phyloP scores from a whole-genome alignment of 768 basidiomycete species.

The Hypholoma fasciculare region DNA sequence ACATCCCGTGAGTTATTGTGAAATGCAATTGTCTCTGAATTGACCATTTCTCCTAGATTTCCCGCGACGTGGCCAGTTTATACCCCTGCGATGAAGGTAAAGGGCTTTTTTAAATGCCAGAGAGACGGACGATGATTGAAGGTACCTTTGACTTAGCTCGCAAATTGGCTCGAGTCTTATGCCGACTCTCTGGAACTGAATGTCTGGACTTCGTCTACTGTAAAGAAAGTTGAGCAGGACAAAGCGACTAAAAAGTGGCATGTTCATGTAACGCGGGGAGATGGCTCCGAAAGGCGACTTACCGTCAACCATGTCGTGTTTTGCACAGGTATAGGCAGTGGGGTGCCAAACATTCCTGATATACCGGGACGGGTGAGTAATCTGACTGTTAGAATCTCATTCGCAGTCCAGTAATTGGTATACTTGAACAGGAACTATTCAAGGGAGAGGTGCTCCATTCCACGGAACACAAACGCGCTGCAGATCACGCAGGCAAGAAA shows the following conservation, averaged over 20 bases:
- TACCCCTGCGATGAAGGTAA: conserved; percentile 49
- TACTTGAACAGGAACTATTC: conserved; percentile 28
- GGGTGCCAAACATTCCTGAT: conserved; percentile 42
- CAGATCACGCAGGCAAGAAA: conserved; percentile 58
- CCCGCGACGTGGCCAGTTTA: conserved; percentile 57
- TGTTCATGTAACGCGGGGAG: conserved; percentile 36
- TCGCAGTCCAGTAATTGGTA: background rate
- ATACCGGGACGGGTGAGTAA: conserved; percentile 40
- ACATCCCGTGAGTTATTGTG: conserved; percentile 40
- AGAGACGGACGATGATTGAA: no score
- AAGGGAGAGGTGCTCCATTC: conserved; percentile 59
- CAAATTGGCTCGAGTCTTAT: conserved; percentile 66
- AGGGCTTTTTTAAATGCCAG: background rate
- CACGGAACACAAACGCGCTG: conserved; percentile 44
- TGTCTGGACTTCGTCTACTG: conserved; percentile 56
- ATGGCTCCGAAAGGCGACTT: conserved; percentile 34
- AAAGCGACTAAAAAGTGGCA: conserved; percentile 42
- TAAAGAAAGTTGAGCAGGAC: conserved; percentile 38
- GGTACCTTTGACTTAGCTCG: conserved; percentile 39
- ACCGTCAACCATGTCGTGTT: conserved; percentile 54
- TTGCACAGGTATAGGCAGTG: conserved; percentile 54
- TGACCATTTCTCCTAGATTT: conserved; percentile 34
- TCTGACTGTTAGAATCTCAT: background rate
- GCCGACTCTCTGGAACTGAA: conserved; percentile 59
- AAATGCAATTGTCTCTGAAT: background rate